Percentiles rank a stretch among this genome's conserved stretches.
phyloP scores from a whole-genome alignment of 768 basidiomycete genomes.

The Hemileccinum impolitum region DNA sequence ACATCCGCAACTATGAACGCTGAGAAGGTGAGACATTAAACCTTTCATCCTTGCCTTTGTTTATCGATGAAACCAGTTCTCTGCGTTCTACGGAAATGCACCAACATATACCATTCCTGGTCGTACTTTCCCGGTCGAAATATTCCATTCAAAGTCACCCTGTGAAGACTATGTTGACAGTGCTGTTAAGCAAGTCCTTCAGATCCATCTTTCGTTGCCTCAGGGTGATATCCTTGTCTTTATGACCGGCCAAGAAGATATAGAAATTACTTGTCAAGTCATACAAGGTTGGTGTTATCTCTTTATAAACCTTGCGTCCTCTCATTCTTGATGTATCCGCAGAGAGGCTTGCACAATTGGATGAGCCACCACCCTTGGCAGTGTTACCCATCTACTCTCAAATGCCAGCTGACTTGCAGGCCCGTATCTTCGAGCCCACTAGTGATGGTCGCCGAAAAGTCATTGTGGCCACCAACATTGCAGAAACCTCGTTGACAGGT shows the following conservation, averaged over 20 bases:
- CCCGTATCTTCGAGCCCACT: conserved; percentile 95
- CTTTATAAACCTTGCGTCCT: background rate
- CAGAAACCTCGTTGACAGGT: conserved; percentile 96
- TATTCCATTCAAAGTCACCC: conserved; percentile 92
- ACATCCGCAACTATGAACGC: conserved; percentile 99
- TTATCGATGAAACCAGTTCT: conserved; percentile 64
- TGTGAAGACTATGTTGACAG: conserved; percentile 99
- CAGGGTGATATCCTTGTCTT: conserved; percentile 96
- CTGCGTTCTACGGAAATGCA: conserved; percentile 90
- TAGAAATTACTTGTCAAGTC: conserved; percentile 95
- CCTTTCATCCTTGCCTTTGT: background rate
- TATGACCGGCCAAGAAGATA: conserved; percentile 99
- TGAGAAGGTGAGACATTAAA: conserved; percentile 66
- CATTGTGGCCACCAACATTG: conserved; percentile 98
- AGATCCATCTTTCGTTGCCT: conserved; percentile 92
- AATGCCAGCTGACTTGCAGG: conserved; percentile 98
- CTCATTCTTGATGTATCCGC: conserved; percentile 5
- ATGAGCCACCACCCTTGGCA: conserved; percentile 82
- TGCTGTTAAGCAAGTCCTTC: conserved; percentile 95
- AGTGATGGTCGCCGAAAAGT: conserved; percentile 93
- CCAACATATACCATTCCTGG: conserved; percentile 92
- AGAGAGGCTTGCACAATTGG: conserved; percentile 92
- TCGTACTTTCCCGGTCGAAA: conserved; percentile 97
- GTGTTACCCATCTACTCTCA: conserved; percentile 99
- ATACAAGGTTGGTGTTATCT: conserved; percentile 60